Evolutionary conservation across 345 rosid species (phyloP), one percentile per base, ranked within the genome.

Genomic region (Bruguiera parviflora): DNA sequence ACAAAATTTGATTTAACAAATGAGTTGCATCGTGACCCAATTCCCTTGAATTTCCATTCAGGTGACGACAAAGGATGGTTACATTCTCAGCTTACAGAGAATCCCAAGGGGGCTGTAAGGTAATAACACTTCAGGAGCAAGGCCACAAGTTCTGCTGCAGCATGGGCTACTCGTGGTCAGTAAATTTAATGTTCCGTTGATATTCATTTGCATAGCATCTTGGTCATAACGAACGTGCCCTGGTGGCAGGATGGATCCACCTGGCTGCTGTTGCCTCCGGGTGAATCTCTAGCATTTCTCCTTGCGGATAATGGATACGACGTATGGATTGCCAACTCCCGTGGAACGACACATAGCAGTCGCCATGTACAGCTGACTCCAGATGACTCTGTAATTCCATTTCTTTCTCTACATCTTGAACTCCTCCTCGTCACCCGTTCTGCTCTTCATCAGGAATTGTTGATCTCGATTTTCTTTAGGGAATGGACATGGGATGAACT

Each of bases 401-500:
- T 63, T 8, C 27, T 43, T 13, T 47, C 43, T 51, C 57, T 10
- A 5, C 0, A n/a, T 6, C 49, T 29, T 20, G 2, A 20, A 27
- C 47, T 32, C 18, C 61, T n/a, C 47, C 3, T 39, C 13, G 3
- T 35, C 55, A 20, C 6, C 18, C 3, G 11, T 1, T 3, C 15
- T 49, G 5, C 15, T 22, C 2, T 10, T 33, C 18, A 9, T 13
- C 13, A 4, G 22, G 13, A 55, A 25, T 47, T 19, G 28, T n/a
- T 6, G 24, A 57, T 28, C 59, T 68, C 11, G 20, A 10, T 5
- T 21, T 55, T 47, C 67, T 53, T 31, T 35, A 87, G 92, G 88
- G 63, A 79, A 24, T 88, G 92, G 89, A 62, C 92, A 0, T 84
- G 89, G 89, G 87, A 88, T 39, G 84, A 82, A 67, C 22, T 84